Evolutionary conservation across 1,284 basidiomycete species (phyloP).

Genomic region (Boletus subluridellus): DNA sequence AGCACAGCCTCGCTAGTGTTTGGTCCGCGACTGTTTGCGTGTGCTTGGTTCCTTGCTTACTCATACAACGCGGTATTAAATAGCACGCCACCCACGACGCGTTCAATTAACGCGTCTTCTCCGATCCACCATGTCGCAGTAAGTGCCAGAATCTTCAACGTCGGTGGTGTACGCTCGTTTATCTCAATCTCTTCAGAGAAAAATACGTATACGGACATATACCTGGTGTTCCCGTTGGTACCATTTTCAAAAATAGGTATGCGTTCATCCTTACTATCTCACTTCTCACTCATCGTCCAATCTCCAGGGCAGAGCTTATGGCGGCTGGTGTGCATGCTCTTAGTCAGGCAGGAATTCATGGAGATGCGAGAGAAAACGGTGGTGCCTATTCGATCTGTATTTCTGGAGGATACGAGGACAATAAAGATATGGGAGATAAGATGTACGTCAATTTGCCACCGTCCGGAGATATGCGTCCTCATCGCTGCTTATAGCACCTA

Average conservation of each 20-base stretch:
- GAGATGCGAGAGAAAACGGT: constrained; percentile 11
- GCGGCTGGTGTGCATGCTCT: constrained; percentile 20
- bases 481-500: constrained; percentile 34
- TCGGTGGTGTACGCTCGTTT: neutral
- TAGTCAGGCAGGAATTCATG: constrained; percentile 26
- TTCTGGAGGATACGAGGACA: constrained; percentile 43
- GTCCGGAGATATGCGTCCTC: neutral
- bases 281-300: neutral
- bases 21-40: constrained; percentile 15
- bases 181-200: constrained; percentile 4
- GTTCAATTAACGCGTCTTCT: constrained; percentile 18
- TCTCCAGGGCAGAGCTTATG: constrained; percentile 9
- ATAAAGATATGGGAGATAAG: constrained; percentile 37
- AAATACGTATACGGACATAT: constrained; percentile 23
- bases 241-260: constrained; percentile 20
- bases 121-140: constrained; percentile 22
- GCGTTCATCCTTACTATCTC: neutral
- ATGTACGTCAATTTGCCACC: constrained; percentile 33
- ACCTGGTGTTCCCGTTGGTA: neutral
- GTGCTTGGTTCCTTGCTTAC: constrained; percentile 7
- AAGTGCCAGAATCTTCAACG: neutral
- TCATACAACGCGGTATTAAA: constrained; percentile 16
- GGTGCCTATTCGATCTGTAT: constrained; percentile 44
- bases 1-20: neutral
- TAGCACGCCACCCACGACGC: neutral